Evolutionary conservation across 2,329 filamentous ascomycete genomes (phyloP), one percentile per base, ranked within the genome.

Genomic region (Fusarium duplospermum): DNA sequence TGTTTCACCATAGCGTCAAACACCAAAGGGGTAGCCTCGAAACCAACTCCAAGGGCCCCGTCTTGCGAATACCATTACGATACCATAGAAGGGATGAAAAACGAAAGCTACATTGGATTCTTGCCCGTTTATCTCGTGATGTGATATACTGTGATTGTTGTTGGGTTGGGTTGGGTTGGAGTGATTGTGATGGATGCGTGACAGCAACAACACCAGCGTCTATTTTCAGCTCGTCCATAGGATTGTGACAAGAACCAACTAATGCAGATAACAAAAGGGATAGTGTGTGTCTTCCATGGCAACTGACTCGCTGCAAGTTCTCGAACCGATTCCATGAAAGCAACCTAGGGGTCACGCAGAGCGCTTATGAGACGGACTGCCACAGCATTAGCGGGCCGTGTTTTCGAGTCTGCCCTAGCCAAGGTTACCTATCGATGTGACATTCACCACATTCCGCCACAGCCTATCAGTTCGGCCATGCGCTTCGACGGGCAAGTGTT

Each of bases 1-100:
- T 64, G 72, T 74, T 74, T 74, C 72, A 74, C 72, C 68, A 74
- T 58, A 57, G 71, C 71, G 59, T 69, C 71, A 74, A 72, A 72
- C 45, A 24, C 31, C 24, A 54, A 22, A 54, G 45, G 45, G 45
- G 60, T 33, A 14, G 35, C 60, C 24, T 56, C 60, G 36, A 54
- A 24, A 35, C 47, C 45, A 62, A 66, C 29, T 40, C 36, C 54
- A 40, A 56, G 60, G 62, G 20, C 59, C 33, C 47, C 22, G 71
- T 72, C 60, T 73, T 68, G 47, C 60, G 20, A 47, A 69, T 42
- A 33, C 40, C 31, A 22, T 36, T 47, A 60, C 31, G 64, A 74
- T 72, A 66, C 67, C 61, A 61, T 65, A 69, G 36, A 71, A 73
- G 69, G 50, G 64, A 24, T 60, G 35, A 27, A 63, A 62, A 31